Percentiles rank a stretch among this genome's conserved stretches.
Evolutionary conservation across 2,329 filamentous ascomycete genomes (phyloP).

Genomic region (Chrysosporium queenslandicum): DNA sequence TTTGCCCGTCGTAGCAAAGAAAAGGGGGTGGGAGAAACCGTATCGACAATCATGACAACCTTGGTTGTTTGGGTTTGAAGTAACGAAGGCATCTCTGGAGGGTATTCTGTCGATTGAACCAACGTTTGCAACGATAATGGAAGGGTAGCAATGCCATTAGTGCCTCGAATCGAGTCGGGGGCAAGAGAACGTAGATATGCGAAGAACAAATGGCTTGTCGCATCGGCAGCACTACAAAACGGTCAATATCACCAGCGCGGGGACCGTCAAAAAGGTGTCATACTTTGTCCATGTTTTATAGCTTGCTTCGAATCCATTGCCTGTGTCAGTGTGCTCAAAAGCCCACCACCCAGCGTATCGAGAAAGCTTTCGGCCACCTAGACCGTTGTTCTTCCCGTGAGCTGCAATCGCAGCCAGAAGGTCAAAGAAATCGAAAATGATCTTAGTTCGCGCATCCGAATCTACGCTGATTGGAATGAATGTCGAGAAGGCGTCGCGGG

Average conservation of each 20-base stretch:
- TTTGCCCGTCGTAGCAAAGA: conserved; percentile 79
- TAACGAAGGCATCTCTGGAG: conserved; percentile 65
- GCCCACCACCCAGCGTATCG: conserved; percentile 98
- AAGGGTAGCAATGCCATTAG: conserved; percentile 71
- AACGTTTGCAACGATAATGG: conserved; percentile 86
- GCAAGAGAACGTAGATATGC: conserved; percentile 85
- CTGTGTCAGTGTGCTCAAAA: conserved; percentile 79
- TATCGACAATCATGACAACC: conserved; percentile 93
- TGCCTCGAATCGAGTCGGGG: conserved; percentile 59
- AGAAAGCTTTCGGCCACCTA: conserved; percentile 87
- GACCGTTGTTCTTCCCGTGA: conserved; percentile 83
- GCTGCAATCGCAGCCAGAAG: conserved; percentile 82
- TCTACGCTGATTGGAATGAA: conserved; percentile 93
- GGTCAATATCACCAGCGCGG: conserved; percentile 11
- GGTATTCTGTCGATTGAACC: conserved; percentile 86
- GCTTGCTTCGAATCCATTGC: conserved; percentile 86
- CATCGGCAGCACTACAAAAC: conserved; percentile 67
- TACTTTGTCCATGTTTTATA: conserved; percentile 81
- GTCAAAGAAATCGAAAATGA: conserved; percentile 96
- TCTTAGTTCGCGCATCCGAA: conserved; percentile 70
- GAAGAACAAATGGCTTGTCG: conserved; percentile 94
- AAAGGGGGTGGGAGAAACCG: conserved; percentile 90
- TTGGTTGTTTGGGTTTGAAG: conserved; percentile 73
- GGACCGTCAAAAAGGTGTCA: conserved; percentile 25
- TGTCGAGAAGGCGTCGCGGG: conserved; percentile 85